Conservation (phyloP, 202 grass and related monocot genomes). For the Bolboschoenoplectus hybrid region DNA sequence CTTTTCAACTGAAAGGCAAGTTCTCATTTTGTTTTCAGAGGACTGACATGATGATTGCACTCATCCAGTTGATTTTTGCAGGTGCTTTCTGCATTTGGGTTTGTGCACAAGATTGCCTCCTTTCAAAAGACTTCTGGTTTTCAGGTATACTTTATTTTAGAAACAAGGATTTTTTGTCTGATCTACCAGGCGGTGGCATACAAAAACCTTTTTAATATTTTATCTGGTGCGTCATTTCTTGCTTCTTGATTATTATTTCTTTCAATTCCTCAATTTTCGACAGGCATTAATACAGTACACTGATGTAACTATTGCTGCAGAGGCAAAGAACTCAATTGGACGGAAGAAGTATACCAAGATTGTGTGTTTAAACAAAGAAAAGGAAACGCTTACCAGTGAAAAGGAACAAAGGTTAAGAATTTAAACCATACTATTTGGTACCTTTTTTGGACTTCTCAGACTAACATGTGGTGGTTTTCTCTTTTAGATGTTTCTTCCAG, state of each 20-base stretch:
- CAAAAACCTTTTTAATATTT: not conserved
- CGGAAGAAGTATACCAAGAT: too few species aligned
- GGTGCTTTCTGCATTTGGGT: slow-evolving; percentile 98
- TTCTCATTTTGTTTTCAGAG: too few species aligned
- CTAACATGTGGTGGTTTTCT: slow-evolving; percentile 28
- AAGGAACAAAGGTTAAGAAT: not conserved
- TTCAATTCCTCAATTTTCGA: slow-evolving; percentile 35
- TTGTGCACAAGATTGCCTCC: slow-evolving; percentile 99
- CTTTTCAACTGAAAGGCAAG: too few species aligned
- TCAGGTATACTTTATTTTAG: slow-evolving; percentile 50
- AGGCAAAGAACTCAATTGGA: too few species aligned
- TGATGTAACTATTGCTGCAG: slow-evolving; percentile 70
- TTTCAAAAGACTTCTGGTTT: slow-evolving; percentile 99
- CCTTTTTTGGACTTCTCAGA: not conserved
- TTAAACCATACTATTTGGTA: not conserved
- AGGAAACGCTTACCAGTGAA: not conserved
- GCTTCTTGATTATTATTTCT: not conserved
- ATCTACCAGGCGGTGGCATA: not conserved
- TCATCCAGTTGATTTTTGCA: too few species aligned
- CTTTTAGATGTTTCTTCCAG: slow-evolving; percentile 78
- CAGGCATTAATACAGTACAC: slow-evolving; percentile 96
- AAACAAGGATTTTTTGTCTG: not conserved
- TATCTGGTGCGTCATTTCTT: not conserved
- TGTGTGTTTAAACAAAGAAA: slow-evolving; percentile 26
- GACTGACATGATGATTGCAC: too few species aligned